A percentile compares a stretch with the other conserved stretches of the same genome.
Conservation (phyloP, 495 filamentous ascomycete genomes). For the Aspergillus ellipticus region DNA sequence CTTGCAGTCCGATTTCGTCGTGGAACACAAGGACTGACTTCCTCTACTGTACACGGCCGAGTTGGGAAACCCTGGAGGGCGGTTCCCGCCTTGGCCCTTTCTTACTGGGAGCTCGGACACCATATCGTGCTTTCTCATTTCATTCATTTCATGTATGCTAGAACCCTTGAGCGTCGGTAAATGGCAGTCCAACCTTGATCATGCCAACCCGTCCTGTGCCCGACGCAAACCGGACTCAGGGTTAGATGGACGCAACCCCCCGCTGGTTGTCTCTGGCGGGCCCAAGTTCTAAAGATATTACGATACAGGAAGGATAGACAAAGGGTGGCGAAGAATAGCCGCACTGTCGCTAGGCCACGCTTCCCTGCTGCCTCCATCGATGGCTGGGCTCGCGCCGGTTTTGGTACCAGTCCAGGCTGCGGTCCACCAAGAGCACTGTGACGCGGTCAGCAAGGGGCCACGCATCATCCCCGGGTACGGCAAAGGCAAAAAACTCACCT, state of each 20-base stretch:
- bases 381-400: constrained; percentile 23
- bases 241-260: neutral
- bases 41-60: neutral
- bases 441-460: constrained; percentile 15
- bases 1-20: neutral
- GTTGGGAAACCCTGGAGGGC: neutral
- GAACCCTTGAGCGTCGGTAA: neutral
- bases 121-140: neutral
- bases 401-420: constrained; percentile 36
- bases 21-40: neutral
- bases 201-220: neutral
- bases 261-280: neutral
- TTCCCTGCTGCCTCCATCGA: constrained; percentile 31
- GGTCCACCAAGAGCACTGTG: constrained; percentile 38
- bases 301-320: neutral
- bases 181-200: neutral
- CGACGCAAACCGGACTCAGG: neutral
- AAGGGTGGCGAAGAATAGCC: neutral
- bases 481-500: constrained; percentile 24
- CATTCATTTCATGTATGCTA: neutral
- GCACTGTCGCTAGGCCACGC: neutral
- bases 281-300: neutral
- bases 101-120: neutral
- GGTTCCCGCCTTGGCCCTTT: neutral
- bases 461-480: neutral